Evolutionary conservation across 2,329 filamentous ascomycete species (phyloP), one percentile per base, ranked within the genome.

Genomic region (Paraphoma chrysanthemicola): DNA sequence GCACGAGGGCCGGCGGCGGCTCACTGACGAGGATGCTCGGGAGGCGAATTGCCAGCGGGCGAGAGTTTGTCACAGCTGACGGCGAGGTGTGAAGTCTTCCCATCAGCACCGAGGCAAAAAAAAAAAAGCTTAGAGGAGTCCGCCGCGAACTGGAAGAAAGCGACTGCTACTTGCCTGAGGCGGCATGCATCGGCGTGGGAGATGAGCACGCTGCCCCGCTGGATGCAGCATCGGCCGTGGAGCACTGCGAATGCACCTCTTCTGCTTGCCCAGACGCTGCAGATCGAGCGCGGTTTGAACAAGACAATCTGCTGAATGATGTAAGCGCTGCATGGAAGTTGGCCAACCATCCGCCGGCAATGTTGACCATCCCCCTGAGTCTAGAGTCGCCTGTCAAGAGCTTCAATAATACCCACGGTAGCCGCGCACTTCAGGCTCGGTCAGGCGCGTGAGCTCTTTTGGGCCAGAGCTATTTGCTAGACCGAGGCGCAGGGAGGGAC

Each of bases 381-480:
- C 50, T 46, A 41, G 50, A 30, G 29, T 46, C 42, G 42, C 42
- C 42, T 41, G 92, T 85, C 49, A 89, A 80, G 64, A 95, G 81
- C 70, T 88, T 88, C 88, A 91, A 91, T 88, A 91, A 91, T 57
- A 84, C 87, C 33, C 59, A 80, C 81, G 48, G 87, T 86, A 60
- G 44, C 55, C 51, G 63, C 60, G 58, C 54, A 67, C 44, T 63
- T 57, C 46, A 44, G 46, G 16, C 39, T 14, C 39, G 56, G 58
- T 55, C 54, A 55, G 60, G 57, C 57, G 33, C 14, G 33, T 36
- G 33, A 36, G 33, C 14, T 36, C 10, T 36, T 36, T 36, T 36
- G 14, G 10, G 3, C 9, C 10, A 36, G 33, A 53, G 51, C 56
- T 56, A 51, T 33, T 48, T 8, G n/a, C 48, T 58, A 51, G 54